Evolutionary conservation across 2,329 filamentous ascomycete genomes (phyloP).

Genomic region (Talaromyces piceae): DNA sequence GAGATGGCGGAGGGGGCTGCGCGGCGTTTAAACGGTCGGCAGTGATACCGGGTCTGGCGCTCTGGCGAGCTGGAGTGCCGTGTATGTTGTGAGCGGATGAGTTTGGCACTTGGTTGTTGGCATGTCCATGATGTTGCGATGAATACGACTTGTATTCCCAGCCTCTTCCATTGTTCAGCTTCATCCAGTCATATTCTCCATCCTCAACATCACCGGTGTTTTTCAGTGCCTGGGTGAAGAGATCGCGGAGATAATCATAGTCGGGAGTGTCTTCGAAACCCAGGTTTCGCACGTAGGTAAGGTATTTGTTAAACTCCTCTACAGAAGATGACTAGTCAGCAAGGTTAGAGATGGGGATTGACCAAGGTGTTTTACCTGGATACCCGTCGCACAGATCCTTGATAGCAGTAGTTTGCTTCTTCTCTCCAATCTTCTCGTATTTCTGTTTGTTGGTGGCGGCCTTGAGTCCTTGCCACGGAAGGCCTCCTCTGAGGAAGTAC

Average conservation of each 20-base stretch:
- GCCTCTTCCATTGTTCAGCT: slow-evolving; percentile 85
- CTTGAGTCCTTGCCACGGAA: slow-evolving; percentile 62
- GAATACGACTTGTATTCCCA: slow-evolving; percentile 75
- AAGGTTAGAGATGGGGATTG: slow-evolving; percentile 26
- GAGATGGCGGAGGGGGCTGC: slow-evolving; percentile 79
- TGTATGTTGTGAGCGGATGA: slow-evolving; percentile 80
- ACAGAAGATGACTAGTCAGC: slow-evolving; percentile 13
- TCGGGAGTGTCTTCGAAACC: slow-evolving; percentile 98
- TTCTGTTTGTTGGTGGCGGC: slow-evolving; percentile 82
- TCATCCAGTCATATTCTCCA: slow-evolving; percentile 99
- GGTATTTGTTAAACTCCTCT: slow-evolving; percentile 96
- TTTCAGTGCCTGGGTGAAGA: slow-evolving; percentile 94
- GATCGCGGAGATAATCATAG: slow-evolving; percentile 93
- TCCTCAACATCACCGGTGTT: slow-evolving; percentile 91
- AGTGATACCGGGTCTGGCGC: slow-evolving; percentile 58
- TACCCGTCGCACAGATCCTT: slow-evolving; percentile 96
- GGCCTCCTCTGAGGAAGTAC: slow-evolving; percentile 60
- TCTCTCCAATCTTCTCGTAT: slow-evolving; percentile 99
- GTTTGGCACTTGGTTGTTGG: slow-evolving; percentile 69
- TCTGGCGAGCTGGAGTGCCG: slow-evolving; percentile 56
- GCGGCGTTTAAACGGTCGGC: slow-evolving; percentile 88
- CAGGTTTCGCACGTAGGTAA: slow-evolving; percentile 94
- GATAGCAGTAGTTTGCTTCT: slow-evolving; percentile 97
- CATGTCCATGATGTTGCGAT: slow-evolving; percentile 62
- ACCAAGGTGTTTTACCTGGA: slow-evolving; percentile 50